Evolutionary conservation across 1,284 basidiomycete genomes (phyloP), one percentile per base, ranked within the genome.

Genomic region (Rhodotorula sp.): DNA sequence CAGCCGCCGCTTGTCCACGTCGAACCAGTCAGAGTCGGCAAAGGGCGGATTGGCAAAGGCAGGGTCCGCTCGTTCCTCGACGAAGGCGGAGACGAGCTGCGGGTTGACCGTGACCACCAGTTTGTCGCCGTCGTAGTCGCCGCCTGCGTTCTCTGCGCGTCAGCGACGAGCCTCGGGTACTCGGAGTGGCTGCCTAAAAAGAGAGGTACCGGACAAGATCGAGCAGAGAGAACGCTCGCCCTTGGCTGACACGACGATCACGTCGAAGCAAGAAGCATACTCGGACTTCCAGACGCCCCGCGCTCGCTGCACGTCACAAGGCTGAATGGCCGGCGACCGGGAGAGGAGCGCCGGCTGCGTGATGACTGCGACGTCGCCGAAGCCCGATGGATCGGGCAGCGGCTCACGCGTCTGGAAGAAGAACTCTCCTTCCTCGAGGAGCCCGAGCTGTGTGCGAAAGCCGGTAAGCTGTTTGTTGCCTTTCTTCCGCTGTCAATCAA

Each of bases 271-370:
- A 10, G 34, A 18, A 18, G 60, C 60, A 38, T 79, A 74, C 52
- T 76, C 77, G 5, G 71, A 67, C 0, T 67, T 38, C 34, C 78
- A 72, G 16, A 80, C 78, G 1, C 79, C 79, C 0, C 57, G 60
- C 2, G 76, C 71, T 31, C 65, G 77, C 57, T 78, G 79, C 7
- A 79, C 66, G 64, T 80, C 80, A 60, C 76, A 77, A 0, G 79
- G 78, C 38, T 78, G 73, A n/a, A 78, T 60, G n/a, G 76, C 77
- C 0, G 80, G 80, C 19, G 76, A 73, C 0, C 80, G 71, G 6
- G 70, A 77, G 12, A 80, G 71, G 19, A 80, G 71, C 0, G 78
- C 76, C 7, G 74, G 62, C 3, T 78, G 78, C 50, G 66, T 64
- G 12, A 80, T 72, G n/a, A 75, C 72, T 38, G 70, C 66, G 2